phyloP scores from a whole-genome alignment of 2,329 filamentous ascomycete species.

The Talaromyces sp. region DNA sequence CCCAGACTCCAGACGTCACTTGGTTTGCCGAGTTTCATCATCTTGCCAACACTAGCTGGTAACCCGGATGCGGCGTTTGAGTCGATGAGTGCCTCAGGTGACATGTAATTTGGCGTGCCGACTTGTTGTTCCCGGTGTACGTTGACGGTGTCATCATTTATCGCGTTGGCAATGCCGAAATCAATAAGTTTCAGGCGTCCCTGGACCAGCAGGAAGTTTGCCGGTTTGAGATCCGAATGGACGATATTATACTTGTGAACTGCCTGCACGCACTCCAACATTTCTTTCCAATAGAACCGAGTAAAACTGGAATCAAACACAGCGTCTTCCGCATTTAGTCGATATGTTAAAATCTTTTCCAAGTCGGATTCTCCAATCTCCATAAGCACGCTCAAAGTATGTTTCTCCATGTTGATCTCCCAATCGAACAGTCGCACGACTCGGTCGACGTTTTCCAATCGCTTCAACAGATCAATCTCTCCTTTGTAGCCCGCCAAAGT shows the following conservation, averaged over 20 bases:
- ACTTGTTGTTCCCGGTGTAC: conserved; percentile 94
- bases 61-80: conserved; percentile 64
- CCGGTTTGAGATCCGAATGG: conserved; percentile 93
- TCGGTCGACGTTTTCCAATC: conserved; percentile 78
- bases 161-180: conserved; percentile 97
- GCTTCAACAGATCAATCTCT: conserved; percentile 87
- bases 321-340: conserved; percentile 68
- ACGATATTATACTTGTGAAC: conserved; percentile 91
- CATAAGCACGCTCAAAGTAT: conserved; percentile 88
- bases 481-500: conserved; percentile 87
- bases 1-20: conserved; percentile 95
- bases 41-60: conserved; percentile 56
- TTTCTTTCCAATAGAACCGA: conserved; percentile 98
- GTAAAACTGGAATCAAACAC: conserved; percentile 86
- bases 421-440: conserved; percentile 90
- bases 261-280: conserved; percentile 90
- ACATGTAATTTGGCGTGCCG: conserved; percentile 98
- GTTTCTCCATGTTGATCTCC: conserved; percentile 90
- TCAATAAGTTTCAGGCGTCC: conserved; percentile 94
- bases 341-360: conserved; percentile 75
- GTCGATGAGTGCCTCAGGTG: conserved; percentile 88
- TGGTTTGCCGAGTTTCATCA: conserved; percentile 95
- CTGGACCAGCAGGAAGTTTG: conserved; percentile 91
- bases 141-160: conserved; percentile 95
- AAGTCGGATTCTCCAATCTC: conserved; percentile 95